Evolutionary conservation across 495 filamentous ascomycete genomes (phyloP).

Genomic region (Penicillium argentinense): DNA sequence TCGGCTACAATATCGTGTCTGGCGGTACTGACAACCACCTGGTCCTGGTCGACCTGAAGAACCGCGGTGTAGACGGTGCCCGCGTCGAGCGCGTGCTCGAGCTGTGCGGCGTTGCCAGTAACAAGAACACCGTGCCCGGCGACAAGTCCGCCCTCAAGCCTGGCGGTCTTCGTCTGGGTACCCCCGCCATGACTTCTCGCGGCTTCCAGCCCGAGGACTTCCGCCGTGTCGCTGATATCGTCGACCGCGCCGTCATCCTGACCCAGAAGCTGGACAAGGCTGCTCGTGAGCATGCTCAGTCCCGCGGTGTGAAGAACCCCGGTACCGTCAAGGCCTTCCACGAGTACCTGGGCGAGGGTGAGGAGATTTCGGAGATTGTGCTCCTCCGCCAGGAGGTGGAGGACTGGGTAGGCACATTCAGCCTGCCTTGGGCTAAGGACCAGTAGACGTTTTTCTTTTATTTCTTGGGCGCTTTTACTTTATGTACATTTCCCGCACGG

Average conservation of each 20-base stretch:
- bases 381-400: conserved; percentile 85
- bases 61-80: conserved; percentile 83
- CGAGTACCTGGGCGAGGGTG: conserved; percentile 78
- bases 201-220: conserved; percentile 90
- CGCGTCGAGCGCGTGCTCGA: conserved; percentile 94
- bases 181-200: conserved; percentile 95
- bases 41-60: conserved; percentile 92
- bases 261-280: conserved; percentile 80
- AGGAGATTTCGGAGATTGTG: conserved; percentile 81
- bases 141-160: conserved; percentile 92
- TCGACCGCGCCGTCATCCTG: conserved; percentile 87
- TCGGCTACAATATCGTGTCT: conserved; percentile 88
- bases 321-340: conserved; percentile 80
- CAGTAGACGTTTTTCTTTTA: conserved; percentile 28
- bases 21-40: conserved; percentile 98
- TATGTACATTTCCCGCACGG: conserved; percentile 27
- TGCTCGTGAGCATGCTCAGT: conserved; percentile 71
- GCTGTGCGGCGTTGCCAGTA: conserved; percentile 90
- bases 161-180: conserved; percentile 87
- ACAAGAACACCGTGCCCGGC: conserved; percentile 98
- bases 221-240: conserved; percentile 82
- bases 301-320: conserved; percentile 74
- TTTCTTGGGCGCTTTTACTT: conserved; percentile 15
- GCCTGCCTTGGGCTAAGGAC: conserved; percentile 73
- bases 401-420: conserved; percentile 93